Base-by-base conservation (phyloP, 257 asterid species). In the Haberlea rhodopensis region DNA sequence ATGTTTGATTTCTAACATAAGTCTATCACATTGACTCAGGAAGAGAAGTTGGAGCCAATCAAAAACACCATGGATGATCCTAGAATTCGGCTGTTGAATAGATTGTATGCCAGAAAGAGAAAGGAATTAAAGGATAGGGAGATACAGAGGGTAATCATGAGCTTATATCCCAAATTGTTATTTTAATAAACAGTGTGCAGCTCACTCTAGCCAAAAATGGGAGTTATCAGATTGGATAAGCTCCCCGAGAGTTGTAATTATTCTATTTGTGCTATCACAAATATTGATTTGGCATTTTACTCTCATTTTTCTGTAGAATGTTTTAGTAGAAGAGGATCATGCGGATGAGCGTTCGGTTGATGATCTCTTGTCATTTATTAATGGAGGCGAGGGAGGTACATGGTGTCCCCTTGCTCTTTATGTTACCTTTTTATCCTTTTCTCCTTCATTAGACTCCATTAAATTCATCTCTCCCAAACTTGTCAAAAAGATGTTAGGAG, bases 41-140 rank as follows among this genome's bases (percentile, higher is more conserved):
- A 94, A 78, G 97, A 94, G 73, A 94, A 94, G 80, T 82, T 89
- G 83, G 99, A 90, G 81, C 99, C 99, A 54, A 79, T 94, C 43
- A 87, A 81, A 77, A 89, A 94, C 78, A 81, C 92, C 74, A 82
- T 86, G 74, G 97, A 89, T 67, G 97, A 94, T 80, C 97, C 97
- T 4, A 84, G 95, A 76, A 94, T 90, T 70, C 87, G 99, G 70
- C 84, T 87, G 18, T 80, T 90, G 70, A 94, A 94, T 77, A 85
- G 89, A 79, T 78, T 94, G 69, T 84, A 90, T 78, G 96, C 99
- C 43, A 86, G 91, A 74, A 94, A 94, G 80, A 78, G 96, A 86
- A 87, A 94, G 69, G 99, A 90, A 72, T 79, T 94, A 66, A 84
- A 86, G 75, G 96, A 90, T 75, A 83, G 81, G 76, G 87, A 84